A percentile compares a stretch with the other conserved stretches of the same genome.
These are phyloP conservation scores for Termitomyces sp. DNA, from an alignment of 768 basidiomycete species.

Conservation along the genomic window DNA sequence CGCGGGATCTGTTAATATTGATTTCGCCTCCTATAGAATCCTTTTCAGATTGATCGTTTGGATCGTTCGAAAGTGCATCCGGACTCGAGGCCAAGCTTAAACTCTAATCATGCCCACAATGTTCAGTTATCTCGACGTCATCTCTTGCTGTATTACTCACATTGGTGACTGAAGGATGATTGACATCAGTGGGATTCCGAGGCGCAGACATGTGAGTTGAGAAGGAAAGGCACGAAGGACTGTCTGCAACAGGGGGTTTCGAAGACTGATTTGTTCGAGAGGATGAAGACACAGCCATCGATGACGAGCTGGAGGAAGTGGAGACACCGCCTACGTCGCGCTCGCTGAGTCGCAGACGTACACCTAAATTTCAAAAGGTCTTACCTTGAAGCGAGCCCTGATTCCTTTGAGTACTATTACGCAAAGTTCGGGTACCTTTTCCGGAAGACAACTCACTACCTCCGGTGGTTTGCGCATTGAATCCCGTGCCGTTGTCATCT, in stretches of 20 bases:
- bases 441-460: background rate
- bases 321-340: background rate
- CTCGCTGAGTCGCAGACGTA: background rate
- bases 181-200: too few relatives aligned
- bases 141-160: background rate
- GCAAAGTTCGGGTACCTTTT: constrained; percentile 21
- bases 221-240: background rate
- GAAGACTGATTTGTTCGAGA: background rate
- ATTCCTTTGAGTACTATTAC: constrained; percentile 18
- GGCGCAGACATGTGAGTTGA: background rate
- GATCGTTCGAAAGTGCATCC: background rate
- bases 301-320: background rate
- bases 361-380: constrained; percentile 17
- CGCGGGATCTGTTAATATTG: background rate
- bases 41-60: background rate
- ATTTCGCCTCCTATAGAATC: background rate
- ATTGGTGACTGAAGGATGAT: background rate
- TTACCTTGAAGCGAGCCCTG: constrained; percentile 30
- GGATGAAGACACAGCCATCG: background rate
- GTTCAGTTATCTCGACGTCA: background rate
- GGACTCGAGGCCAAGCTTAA: constrained; percentile 9
- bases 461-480: background rate
- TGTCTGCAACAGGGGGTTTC: background rate
- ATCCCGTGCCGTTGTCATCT: background rate
- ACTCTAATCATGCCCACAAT: constrained; percentile 3